Conservation (phyloP, 495 filamentous ascomycete genomes). For the Jackrogersella minutella region DNA sequence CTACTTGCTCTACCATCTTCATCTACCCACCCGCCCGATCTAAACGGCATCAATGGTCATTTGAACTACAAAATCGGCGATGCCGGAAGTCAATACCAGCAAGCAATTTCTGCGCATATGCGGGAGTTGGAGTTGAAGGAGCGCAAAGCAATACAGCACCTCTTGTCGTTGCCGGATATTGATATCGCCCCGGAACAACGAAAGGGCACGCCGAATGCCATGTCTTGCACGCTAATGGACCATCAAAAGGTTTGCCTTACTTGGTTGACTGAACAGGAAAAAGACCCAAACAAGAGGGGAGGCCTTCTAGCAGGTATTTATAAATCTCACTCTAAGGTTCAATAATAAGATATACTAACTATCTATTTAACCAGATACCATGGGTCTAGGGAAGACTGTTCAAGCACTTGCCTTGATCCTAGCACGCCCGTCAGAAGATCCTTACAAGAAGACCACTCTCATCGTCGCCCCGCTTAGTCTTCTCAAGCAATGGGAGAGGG, state of each 20-base stretch:
- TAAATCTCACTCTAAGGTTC: slow-evolving; percentile 5
- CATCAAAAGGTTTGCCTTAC: slow-evolving; percentile 84
- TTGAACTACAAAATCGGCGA: neutral
- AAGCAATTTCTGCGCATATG: neutral
- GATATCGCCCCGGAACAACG: slow-evolving; percentile 38
- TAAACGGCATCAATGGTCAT: neutral
- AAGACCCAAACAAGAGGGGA: slow-evolving; percentile 73
- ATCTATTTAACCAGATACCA: slow-evolving; percentile 67
- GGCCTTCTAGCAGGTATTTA: slow-evolving; percentile 70
- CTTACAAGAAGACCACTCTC: slow-evolving; percentile 70
- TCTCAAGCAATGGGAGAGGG: slow-evolving; percentile 87
- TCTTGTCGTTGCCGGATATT: slow-evolving; percentile 36
- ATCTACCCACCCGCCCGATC: neutral
- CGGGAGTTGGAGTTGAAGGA: neutral
- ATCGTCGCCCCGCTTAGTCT: slow-evolving; percentile 89
- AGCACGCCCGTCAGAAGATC: slow-evolving; percentile 68
- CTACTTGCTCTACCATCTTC: neutral
- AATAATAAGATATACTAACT: slow-evolving; percentile 1
- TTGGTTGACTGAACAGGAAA: slow-evolving; percentile 82
- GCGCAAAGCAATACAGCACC: slow-evolving; percentile 24
- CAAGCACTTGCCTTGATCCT: slow-evolving; percentile 86
- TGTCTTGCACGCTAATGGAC: slow-evolving; percentile 74
- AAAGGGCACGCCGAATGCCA: slow-evolving; percentile 64
- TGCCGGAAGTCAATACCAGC: too few relatives aligned
- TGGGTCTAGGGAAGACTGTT: slow-evolving; percentile 97